Percentiles rank a stretch among this genome's conserved stretches.
Conservation (phyloP, 345 rosid genomes). For the Salix dunnii region DNA sequence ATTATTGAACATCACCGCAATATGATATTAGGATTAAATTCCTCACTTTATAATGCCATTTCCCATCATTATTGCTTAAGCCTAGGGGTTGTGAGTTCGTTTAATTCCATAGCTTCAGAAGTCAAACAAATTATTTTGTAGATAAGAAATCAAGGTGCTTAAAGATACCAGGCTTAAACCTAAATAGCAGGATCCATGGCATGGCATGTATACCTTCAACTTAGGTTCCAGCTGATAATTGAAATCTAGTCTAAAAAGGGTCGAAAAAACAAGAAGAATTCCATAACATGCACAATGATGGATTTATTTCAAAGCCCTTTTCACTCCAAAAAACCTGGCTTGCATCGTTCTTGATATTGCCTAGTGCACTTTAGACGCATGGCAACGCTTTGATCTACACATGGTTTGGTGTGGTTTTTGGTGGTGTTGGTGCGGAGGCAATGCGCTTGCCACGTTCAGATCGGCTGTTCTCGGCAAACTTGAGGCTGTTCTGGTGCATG, state of each 20-base stretch:
- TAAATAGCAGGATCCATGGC: not conserved
- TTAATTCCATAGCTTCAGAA: not conserved
- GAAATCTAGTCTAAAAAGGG: not conserved
- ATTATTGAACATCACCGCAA: not conserved
- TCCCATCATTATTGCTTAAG: not conserved
- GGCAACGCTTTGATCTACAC: constrained; percentile 28
- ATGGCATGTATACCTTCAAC: not conserved
- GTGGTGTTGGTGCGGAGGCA: constrained; percentile 43
- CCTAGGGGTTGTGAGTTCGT: not conserved
- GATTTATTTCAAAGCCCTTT: not conserved
- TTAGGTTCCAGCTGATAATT: not conserved
- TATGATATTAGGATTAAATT: not conserved
- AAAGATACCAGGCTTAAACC: not conserved
- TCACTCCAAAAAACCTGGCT: not conserved
- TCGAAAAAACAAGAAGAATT: not conserved
- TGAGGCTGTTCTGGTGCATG: constrained; percentile 56
- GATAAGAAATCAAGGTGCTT: not conserved
- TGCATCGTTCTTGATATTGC: not conserved
- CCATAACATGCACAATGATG: not conserved
- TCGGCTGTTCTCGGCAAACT: constrained; percentile 66
- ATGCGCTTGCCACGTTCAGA: constrained; percentile 63
- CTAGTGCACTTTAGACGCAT: not conserved
- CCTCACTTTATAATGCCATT: not conserved
- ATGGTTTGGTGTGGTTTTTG: constrained; percentile 38
- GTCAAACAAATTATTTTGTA: not conserved